phyloP scores from a whole-genome alignment of 2,329 filamentous ascomycete genomes.

The Colletotrichum tropicale region DNA sequence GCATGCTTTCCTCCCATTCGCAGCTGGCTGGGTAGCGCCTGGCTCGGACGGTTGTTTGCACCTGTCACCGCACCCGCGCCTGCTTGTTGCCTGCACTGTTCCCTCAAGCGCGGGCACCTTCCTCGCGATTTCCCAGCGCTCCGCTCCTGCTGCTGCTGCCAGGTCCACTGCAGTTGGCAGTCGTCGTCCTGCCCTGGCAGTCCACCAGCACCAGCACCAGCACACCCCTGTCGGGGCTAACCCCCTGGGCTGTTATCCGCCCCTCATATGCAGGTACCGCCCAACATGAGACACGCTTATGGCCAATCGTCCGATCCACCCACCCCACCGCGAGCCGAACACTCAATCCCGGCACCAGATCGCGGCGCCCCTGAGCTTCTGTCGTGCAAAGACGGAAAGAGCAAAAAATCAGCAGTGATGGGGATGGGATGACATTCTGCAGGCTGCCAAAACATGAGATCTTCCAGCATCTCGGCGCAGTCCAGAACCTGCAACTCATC shows the following conservation, averaged over 20 bases:
- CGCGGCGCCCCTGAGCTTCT: constrained; percentile 9
- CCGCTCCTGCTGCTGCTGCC: background rate
- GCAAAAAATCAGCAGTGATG: background rate
- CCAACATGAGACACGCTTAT: constrained; percentile 17
- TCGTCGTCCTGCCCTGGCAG: background rate
- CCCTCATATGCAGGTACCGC: constrained; percentile 22
- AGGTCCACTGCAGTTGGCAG: background rate
- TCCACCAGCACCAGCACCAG: background rate
- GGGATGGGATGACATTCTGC: background rate
- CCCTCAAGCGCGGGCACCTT: background rate
- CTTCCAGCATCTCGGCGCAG: background rate
- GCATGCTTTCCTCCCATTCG: background rate
- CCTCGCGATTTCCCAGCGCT: background rate
- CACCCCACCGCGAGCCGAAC: background rate
- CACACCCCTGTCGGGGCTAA: background rate
- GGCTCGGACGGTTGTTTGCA: background rate
- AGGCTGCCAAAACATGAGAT: background rate
- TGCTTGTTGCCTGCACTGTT: background rate
- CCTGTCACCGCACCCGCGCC: background rate
- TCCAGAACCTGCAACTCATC: background rate
- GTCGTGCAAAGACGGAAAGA: background rate
- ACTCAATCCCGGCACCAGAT: background rate
- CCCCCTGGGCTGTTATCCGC: constrained; percentile 5
- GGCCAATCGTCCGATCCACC: constrained; percentile 10
- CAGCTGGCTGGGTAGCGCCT: background rate